Percentiles rank a stretch among this genome's conserved stretches.
phyloP scores from a whole-genome alignment of 2,329 filamentous ascomycete species.

The Arthroderma uncinatum region DNA sequence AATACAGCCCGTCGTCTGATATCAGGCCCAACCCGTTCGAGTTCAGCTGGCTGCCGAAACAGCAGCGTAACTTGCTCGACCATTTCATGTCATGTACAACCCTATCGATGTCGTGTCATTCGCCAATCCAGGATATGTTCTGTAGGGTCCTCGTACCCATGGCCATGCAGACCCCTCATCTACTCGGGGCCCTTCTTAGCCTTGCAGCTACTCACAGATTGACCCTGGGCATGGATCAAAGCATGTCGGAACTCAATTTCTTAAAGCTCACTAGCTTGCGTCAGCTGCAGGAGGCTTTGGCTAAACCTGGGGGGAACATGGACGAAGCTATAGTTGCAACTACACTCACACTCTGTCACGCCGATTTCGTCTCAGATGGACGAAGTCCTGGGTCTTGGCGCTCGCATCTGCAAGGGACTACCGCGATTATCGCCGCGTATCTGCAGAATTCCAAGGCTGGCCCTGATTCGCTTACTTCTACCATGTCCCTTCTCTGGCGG shows the following conservation, averaged over 20 bases:
- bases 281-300: conserved; percentile 11
- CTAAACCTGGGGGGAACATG: conserved; percentile 6
- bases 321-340: conserved; percentile 14
- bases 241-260: conserved; percentile 9
- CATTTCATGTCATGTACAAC: conserved; percentile 30
- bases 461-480: conserved; percentile 6
- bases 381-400: conserved; percentile 14
- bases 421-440: conserved; percentile 14
- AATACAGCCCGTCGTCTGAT: not conserved
- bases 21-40: not conserved
- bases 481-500: conserved; percentile 14
- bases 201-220: conserved; percentile 18
- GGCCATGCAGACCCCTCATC: conserved; percentile 16
- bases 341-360: conserved; percentile 14
- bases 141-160: conserved; percentile 17
- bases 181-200: conserved; percentile 15
- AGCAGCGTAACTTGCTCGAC: conserved; percentile 15
- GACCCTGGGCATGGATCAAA: conserved; percentile 32
- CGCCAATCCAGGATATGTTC: conserved; percentile 16
- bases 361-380: conserved; percentile 15
- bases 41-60: conserved; percentile 7
- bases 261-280: conserved; percentile 10
- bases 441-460: conserved; percentile 7
- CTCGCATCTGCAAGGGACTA: conserved; percentile 15
- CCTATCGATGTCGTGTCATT: conserved; percentile 20